Base-by-base conservation (phyloP, 805 yeast genomes). In the Nakazawaea siamensis region DNA sequence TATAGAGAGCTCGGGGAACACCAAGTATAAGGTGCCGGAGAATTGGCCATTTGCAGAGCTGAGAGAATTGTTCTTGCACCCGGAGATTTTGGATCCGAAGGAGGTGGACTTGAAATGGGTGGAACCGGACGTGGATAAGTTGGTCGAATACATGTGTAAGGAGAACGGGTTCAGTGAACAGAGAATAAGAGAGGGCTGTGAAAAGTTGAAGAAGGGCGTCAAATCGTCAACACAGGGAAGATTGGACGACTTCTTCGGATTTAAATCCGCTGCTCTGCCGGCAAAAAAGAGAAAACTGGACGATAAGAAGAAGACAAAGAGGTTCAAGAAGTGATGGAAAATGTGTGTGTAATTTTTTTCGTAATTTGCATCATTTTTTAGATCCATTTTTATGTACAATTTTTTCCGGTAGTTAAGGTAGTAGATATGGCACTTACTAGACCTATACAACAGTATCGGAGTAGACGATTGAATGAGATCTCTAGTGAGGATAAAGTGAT, bases 141-240 rank as follows among this genome's bases (percentile, higher is more conserved):
- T 92, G 35, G 66, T 88, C 14, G 75, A 86, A 27, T 90, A 73
- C 47, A 73, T 92, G 78, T 94, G 86, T 23, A 73, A 67, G 34
- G 81, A 86, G 40, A 88, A 90, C 53, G 95, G 95, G 0, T 92
- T 92, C 57, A 81, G 79, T 43, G 98, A 92, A 51, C 97, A 90
- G 33, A 70, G 98, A 52, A 85, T 92, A 13, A 75, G 78, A 46
- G 71, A 80, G 39, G 98, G 97, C 25, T 88, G 88, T 5, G 84
- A 76, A 27, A 80, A 90, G 55, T 68, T 92, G 47, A 73, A 75
- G 45, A 92, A 92, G 55, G 92, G 86, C 6, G 64, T 84, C 43
- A 85, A 85, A 49, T 66, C 81, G 2, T 90, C 94, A 2, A 81
- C 83, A 2, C 98, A 92, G 54, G 96, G 92, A 5, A 72, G 97